Evolutionary conservation across 495 filamentous ascomycete species (phyloP).

Genomic region (Daldinia grandis): DNA sequence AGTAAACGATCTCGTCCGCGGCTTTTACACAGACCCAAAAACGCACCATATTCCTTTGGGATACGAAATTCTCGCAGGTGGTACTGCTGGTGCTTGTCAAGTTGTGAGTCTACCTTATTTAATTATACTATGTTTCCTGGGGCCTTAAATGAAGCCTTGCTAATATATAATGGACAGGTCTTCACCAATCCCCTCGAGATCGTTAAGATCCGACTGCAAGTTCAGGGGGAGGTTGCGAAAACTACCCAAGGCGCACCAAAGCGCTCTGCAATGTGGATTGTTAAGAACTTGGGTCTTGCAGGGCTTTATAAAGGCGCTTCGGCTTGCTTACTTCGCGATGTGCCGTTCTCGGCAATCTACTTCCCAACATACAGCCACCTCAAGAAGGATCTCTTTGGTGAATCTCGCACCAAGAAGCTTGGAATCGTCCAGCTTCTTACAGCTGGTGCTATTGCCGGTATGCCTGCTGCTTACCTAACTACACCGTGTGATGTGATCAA

Average conservation of each 20-base stretch:
- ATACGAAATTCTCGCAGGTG: conserved; percentile 87
- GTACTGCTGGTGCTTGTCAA: conserved; percentile 90
- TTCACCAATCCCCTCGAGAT: conserved; percentile 99
- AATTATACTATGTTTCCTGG: neutral
- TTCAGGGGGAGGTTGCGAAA: conserved; percentile 95
- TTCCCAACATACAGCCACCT: conserved; percentile 96
- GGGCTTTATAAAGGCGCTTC: conserved; percentile 98
- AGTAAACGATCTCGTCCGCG: conserved; percentile 91
- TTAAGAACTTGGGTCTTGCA: conserved; percentile 91
- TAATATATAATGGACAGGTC: conserved; percentile 62
- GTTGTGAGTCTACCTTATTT: conserved; percentile 70
- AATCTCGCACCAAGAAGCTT: conserved; percentile 86
- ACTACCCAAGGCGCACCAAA: conserved; percentile 81
- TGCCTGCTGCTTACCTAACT: conserved; percentile 97
- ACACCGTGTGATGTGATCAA: conserved; percentile 99
- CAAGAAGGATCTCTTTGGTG: conserved; percentile 93
- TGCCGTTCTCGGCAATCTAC: conserved; percentile 98
- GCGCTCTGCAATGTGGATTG: conserved; percentile 96
- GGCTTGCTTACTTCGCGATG: conserved; percentile 92
- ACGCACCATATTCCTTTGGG: conserved; percentile 74
- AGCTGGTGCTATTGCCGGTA: conserved; percentile 95
- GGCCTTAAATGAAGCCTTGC: conserved; percentile 3
- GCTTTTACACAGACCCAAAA: conserved; percentile 76
- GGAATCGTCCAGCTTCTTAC: conserved; percentile 92
- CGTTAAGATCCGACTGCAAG: conserved; percentile 97